Conservation (phyloP, 495 filamentous ascomycete species). For the Thozetella sp. region DNA sequence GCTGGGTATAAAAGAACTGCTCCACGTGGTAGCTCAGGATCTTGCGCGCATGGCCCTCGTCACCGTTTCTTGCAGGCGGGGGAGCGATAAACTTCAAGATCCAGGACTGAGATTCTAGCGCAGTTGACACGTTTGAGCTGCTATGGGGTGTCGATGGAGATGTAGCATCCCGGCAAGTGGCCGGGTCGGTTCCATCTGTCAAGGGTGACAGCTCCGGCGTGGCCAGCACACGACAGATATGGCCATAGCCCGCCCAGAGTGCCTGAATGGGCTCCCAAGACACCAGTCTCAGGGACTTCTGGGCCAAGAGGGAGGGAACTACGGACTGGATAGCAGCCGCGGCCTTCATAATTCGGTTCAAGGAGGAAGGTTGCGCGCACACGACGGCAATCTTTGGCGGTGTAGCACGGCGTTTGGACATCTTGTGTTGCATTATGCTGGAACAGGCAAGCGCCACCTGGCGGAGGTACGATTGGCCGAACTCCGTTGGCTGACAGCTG, state of each 20-base stretch:
- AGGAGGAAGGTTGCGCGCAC: no score
- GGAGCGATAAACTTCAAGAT: conserved; percentile 42
- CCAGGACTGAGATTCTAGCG: not conserved
- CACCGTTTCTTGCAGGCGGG: conserved; percentile 18
- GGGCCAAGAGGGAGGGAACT: conserved; percentile 23
- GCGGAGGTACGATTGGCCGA: no score
- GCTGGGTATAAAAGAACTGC: conserved; percentile 42
- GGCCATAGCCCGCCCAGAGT: conserved; percentile 47
- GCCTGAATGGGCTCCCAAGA: conserved; percentile 27
- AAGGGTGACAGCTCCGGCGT: conserved; percentile 17
- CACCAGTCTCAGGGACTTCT: conserved; percentile 25
- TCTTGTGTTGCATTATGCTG: no score
- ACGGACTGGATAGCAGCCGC: not conserved
- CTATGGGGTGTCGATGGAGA: conserved; percentile 8
- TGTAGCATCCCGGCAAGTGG: not conserved
- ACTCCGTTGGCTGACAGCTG: no score
- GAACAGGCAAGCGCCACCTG: no score
- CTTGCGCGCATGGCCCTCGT: conserved; percentile 46
- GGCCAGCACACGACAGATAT: conserved; percentile 34
- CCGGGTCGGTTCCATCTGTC: conserved; percentile 5
- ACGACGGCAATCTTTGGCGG: no score
- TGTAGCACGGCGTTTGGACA: no score
- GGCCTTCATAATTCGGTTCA: not conserved
- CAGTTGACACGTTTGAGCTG: not conserved
- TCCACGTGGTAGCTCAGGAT: conserved; percentile 50